A percentile compares a stretch with the other conserved stretches of the same genome.
Conservation (phyloP, 1,139 yeast species). For the Neolecta irregularis region DNA sequence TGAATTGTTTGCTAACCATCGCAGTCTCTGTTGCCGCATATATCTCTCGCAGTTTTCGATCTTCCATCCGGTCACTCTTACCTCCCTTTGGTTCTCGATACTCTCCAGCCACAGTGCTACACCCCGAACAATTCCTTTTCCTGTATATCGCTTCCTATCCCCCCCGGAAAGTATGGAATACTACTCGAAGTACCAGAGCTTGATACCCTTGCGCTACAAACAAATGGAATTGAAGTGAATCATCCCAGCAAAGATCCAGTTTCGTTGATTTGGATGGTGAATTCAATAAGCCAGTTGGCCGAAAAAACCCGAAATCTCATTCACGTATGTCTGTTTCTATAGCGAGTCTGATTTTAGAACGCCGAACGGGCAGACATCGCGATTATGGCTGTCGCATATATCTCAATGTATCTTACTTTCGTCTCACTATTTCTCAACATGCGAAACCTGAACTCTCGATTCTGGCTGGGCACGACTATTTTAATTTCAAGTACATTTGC, state of each 20-base stretch:
- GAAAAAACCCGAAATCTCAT: conserved; percentile 2
- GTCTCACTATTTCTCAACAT: conserved; percentile 64
- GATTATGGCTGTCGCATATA: conserved; percentile 65
- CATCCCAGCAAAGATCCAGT: neutral
- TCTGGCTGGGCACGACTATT: conserved; percentile 80
- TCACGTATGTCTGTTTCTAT: conserved; percentile 8
- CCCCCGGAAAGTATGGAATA: no score
- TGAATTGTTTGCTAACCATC: no score
- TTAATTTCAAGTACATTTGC: conserved; percentile 73
- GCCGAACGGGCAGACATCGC: conserved; percentile 83
- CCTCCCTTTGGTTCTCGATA: no score
- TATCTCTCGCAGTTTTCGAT: no score
- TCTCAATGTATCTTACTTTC: conserved; percentile 82
- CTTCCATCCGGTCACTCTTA: no score
- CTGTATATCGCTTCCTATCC: no score
- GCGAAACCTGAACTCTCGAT: conserved; percentile 66
- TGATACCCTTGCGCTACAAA: no score
- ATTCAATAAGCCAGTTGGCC: conserved; percentile 4
- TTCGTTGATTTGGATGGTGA: conserved; percentile 2
- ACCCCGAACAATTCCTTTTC: no score
- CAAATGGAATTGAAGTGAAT: neutral
- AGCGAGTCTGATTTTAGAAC: conserved; percentile 24
- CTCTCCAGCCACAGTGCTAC: no score
- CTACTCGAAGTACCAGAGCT: no score
- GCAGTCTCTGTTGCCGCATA: no score